Base-by-base conservation (phyloP, 2,329 filamentous ascomycete species). In the Cephalotrichum gorgonifer region DNA sequence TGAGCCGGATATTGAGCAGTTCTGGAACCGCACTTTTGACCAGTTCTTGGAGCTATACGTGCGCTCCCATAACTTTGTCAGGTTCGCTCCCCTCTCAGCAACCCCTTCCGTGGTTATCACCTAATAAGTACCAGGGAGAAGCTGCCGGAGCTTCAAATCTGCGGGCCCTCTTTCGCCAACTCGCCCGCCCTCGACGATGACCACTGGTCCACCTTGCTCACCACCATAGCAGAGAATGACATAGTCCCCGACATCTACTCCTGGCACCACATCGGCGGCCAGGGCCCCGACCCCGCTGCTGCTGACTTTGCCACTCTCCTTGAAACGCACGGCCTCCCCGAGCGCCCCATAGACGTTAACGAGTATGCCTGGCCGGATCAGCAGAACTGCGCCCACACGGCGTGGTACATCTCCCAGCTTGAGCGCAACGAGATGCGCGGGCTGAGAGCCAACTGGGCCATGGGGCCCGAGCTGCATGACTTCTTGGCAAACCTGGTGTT, bases 371-470 rank as follows among this genome's bases (percentile, higher is more conserved):
- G 55, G 1, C 60, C 55, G 20, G 53, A 52, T 6, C 67, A 75
- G 52, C 68, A 75, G 48, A 59, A 66, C 8, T 66, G 72, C 0
- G 57, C 64, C 0, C 62, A 59, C 4, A 59, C 65, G 1, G 71
- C 64, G 0, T 75, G 64, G 61, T 75, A 66, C 60, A 70, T 76
- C 30, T 56, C 66, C 2, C 68, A 67, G 23, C 63, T 75, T 1
- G 72, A 75, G 51, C 64, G 72, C 1, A 58, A 65, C 55, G 62
- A 73, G 49, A 55, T 64, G 4, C 54, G 57, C 8, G 70, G 71
- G 1, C 58, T 74, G 1, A 63, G 70, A 3, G 71, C 66, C 1
- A 73, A 74, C 51, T 74, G 72, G 72, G 62, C 63, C 4, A 60
- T 59, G 2, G 62, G 59, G n/a, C 58, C 54, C 17, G 56, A 56